These are phyloP conservation scores for Blastocladiella emersonii DNA, from an alignment of 371 early-diverging fungal species.

Conservation along the genomic window DNA sequence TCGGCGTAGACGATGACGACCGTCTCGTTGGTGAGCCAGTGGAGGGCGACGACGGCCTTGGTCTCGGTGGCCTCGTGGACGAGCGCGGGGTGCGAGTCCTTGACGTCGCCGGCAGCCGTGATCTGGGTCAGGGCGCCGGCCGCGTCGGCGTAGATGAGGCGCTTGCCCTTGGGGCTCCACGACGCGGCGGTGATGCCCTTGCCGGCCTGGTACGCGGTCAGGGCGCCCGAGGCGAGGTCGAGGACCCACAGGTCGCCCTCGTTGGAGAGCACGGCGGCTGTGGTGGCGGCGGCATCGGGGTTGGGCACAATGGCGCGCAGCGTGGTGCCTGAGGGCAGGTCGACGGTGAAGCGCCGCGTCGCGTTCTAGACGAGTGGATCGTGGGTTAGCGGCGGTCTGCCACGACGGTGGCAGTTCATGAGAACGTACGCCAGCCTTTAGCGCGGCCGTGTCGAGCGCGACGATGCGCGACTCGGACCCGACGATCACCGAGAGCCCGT, in stretches of 20 bases:
- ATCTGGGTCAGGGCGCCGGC: not conserved
- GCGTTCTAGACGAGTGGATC: no score
- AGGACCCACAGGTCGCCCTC: not conserved
- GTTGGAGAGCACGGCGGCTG: not conserved
- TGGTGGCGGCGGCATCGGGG: not conserved
- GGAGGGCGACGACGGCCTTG: no score
- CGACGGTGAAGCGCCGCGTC: no score
- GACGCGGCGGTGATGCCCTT: not conserved
- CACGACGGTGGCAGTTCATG: not conserved
- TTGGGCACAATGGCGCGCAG: no score
- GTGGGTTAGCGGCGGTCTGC: no score
- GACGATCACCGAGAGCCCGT: not conserved
- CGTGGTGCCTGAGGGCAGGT: no score
- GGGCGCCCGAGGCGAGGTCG: not conserved
- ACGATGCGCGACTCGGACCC: not conserved
- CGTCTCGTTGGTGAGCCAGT: no score
- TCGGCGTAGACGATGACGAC: no score
- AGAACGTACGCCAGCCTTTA: not conserved
- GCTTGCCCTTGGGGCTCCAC: no score
- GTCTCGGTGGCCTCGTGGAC: no score
- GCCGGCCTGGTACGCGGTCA: not conserved
- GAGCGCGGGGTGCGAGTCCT: no score
- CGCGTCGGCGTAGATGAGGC: no score
- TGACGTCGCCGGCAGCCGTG: not conserved
- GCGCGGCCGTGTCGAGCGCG: not conserved